Conservation (phyloP, 2,329 filamentous ascomycete species). For the Fusarium coffeatum region DNA sequence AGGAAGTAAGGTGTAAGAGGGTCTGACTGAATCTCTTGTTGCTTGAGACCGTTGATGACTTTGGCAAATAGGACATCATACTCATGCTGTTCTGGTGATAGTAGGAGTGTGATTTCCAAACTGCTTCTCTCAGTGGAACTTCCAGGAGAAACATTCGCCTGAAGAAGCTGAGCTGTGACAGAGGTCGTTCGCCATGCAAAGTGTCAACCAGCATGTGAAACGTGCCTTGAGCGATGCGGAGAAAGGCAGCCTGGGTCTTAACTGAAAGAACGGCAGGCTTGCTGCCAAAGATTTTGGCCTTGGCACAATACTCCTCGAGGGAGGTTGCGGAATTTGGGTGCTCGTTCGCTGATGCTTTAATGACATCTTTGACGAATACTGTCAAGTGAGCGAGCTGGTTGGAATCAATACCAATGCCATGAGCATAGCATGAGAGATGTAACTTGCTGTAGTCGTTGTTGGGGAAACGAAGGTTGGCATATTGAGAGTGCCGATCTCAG, state of each 20-base stretch:
- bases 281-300: not conserved
- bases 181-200: not conserved
- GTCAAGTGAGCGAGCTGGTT: not conserved
- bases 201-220: not conserved
- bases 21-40: not conserved
- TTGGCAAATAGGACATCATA: not conserved
- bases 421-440: not conserved
- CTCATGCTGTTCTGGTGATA: too few relatives aligned
- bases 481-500: not conserved
- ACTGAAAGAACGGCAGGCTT: not conserved
- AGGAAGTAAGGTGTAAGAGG: not conserved
- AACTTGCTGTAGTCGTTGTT: not conserved
- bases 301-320: not conserved
- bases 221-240: not conserved
- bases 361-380: not conserved
- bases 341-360: not conserved
- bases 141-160: too few relatives aligned
- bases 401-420: not conserved
- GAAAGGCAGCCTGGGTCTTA: not conserved
- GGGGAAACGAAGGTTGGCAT: not conserved
- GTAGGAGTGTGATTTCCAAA: not conserved
- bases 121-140: not conserved
- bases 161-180: not conserved
- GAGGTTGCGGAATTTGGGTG: not conserved
- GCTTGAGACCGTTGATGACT: not conserved